Base-by-base conservation (phyloP, 768 basidiomycete species). In the Pleurotus cornucopiae region DNA sequence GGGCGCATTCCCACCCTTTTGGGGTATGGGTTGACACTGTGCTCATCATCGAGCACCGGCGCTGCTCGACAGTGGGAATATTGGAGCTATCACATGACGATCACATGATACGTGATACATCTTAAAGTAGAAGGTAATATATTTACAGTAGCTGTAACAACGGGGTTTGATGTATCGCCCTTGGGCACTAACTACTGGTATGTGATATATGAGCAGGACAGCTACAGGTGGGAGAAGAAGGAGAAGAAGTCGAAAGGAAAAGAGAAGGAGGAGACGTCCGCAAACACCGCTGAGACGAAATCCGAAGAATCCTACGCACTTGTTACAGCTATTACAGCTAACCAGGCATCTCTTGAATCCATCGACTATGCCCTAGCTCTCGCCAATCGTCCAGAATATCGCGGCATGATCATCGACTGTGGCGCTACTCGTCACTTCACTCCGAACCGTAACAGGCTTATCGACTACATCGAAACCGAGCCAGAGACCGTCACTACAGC, bases 401-500 rank as follows among this genome's bases (percentile, higher is more conserved):
- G 26, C 4, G 56, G 45, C 25, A 21, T 9, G 13, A 66, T 66
- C 21, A 58, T 67, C 18, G 67, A 75, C 58, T 67, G 69, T 49
- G 69, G 73, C 30, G 66, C 71, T 5, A 69, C 58, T 6, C 59
- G 58, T 20, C 72, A 74, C 47, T 71, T 74, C 61, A 63, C 67
- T 5, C 71, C 69, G 0, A 60, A 68, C 47, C 53, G 62, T 6
- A 21, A 59, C 14, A 53, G 59, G 14, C 68, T 76, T 57, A 38
- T 60, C 37, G 67, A 66, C 46, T 71, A 60, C 48, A 9, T 14
- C 1, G 43, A 58, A 48, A 61, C 64, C 14, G 39, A 49, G 0
- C 63, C 60, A 9, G 46, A 59, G 9, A 58, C 64, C 4, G 68
- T 73, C 26, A 11, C 54, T 16, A 62, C 67, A 2, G 70, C 71